Evolutionary conservation across 768 basidiomycete species (phyloP).

Genomic region (Suillus brevipes): DNA sequence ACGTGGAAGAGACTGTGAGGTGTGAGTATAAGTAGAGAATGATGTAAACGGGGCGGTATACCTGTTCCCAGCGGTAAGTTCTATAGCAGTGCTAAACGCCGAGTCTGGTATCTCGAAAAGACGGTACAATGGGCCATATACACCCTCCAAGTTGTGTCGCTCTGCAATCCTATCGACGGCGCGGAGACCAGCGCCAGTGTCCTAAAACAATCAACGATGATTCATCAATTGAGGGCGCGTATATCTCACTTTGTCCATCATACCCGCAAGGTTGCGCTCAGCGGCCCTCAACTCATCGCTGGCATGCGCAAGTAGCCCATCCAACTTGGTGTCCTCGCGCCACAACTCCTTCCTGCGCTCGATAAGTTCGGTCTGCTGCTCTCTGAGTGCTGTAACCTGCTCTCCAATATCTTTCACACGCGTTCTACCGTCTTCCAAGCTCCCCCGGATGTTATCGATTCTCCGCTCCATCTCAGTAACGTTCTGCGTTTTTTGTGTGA

Average conservation of each 20-base stretch:
- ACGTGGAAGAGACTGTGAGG: slow-evolving; percentile 85
- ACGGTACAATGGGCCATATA: slow-evolving; percentile 92
- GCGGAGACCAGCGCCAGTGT: slow-evolving; percentile 85
- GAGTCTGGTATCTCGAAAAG: slow-evolving; percentile 87
- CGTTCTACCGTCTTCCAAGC: slow-evolving; percentile 64
- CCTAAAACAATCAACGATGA: slow-evolving; percentile 44
- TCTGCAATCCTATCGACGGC: slow-evolving; percentile 86
- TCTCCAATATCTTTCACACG: slow-evolving; percentile 59
- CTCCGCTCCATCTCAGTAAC: slow-evolving; percentile 59
- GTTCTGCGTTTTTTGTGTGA: slow-evolving; percentile 46
- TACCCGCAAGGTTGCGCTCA: slow-evolving; percentile 76
- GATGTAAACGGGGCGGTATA: slow-evolving; percentile 28
- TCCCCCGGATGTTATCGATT: slow-evolving; percentile 54
- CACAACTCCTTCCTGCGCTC: slow-evolving; percentile 92
- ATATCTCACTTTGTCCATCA: slow-evolving; percentile 88
- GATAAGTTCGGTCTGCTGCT: slow-evolving; percentile 62
- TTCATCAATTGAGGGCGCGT: background rate
- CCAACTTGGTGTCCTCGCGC: slow-evolving; percentile 91
- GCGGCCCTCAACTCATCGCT: slow-evolving; percentile 78
- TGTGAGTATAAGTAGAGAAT: slow-evolving; percentile 14
- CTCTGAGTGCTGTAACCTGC: slow-evolving; percentile 59
- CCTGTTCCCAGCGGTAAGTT: slow-evolving; percentile 96
- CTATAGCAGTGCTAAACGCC: slow-evolving; percentile 89
- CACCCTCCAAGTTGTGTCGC: slow-evolving; percentile 72
- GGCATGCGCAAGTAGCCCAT: slow-evolving; percentile 73